These are phyloP conservation scores for Parascedosporium putredinis DNA, from an alignment of 2,329 filamentous ascomycete genomes.

Conservation along the genomic window DNA sequence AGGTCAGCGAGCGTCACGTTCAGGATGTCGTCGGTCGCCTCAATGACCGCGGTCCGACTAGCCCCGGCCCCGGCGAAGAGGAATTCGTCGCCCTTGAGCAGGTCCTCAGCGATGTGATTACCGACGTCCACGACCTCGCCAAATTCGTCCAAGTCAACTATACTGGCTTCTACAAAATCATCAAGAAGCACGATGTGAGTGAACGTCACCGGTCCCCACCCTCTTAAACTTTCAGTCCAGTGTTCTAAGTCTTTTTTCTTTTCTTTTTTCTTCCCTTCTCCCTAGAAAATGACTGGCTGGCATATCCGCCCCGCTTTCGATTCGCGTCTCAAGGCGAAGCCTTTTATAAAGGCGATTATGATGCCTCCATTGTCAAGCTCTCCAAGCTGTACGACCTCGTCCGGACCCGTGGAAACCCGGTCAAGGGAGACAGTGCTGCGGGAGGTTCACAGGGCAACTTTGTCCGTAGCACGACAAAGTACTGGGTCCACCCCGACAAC, in stretches of 20 bases:
- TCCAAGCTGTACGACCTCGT: slow-evolving; percentile 94
- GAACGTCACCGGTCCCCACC: not conserved
- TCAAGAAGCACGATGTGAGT: slow-evolving; percentile 95
- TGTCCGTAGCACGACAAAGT: slow-evolving; percentile 94
- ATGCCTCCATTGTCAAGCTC: slow-evolving; percentile 86
- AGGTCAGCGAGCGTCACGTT: slow-evolving; percentile 80
- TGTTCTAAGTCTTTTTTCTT: no score
- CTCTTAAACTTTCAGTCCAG: no score
- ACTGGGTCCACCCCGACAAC: slow-evolving; percentile 98
- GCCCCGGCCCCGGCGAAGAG: slow-evolving; percentile 62
- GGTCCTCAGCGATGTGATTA: slow-evolving; percentile 93
- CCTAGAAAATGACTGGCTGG: slow-evolving; percentile 86
- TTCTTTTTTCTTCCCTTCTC: no score
- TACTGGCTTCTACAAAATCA: slow-evolving; percentile 98
- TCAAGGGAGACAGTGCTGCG: slow-evolving; percentile 83
- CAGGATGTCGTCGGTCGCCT: slow-evolving; percentile 72
- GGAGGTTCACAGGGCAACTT: slow-evolving; percentile 93
- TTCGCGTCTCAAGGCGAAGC: slow-evolving; percentile 84
- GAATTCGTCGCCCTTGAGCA: slow-evolving; percentile 92
- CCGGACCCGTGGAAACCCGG: slow-evolving; percentile 81
- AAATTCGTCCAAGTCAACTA: slow-evolving; percentile 99
- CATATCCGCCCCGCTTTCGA: slow-evolving; percentile 94
- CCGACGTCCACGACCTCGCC: slow-evolving; percentile 93
- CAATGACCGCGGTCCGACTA: slow-evolving; percentile 47
- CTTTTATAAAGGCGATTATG: slow-evolving; percentile 99